These are phyloP conservation scores for Dichotomopilus funicola DNA, from an alignment of 2,329 filamentous ascomycete genomes.

Conservation along the genomic window DNA sequence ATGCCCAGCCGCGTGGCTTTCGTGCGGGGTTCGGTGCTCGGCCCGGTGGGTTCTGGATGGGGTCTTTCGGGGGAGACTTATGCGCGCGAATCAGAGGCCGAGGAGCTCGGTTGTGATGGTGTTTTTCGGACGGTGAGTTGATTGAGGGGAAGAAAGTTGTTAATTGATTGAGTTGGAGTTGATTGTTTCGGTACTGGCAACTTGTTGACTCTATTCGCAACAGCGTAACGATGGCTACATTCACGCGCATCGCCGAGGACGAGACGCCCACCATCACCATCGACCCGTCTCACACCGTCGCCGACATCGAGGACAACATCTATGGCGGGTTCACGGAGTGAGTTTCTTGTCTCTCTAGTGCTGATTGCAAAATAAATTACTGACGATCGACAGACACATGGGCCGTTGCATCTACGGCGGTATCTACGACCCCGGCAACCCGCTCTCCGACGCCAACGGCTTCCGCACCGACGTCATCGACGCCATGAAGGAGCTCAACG, in stretches of 20 bases:
- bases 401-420: slow-evolving; percentile 83
- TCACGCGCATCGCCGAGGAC: slow-evolving; percentile 58
- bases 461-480: slow-evolving; percentile 74
- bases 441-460: slow-evolving; percentile 65
- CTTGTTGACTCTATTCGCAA: too few relatives aligned
- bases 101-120: neutral
- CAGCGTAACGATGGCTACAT: slow-evolving; percentile 55
- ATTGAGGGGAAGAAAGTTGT: too few relatives aligned
- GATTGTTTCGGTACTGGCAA: too few relatives aligned
- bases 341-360: slow-evolving; percentile 25
- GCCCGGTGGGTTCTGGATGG: neutral
- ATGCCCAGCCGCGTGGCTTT: neutral
- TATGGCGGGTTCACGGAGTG: slow-evolving; percentile 83
- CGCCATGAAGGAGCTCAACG: slow-evolving; percentile 64
- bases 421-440: slow-evolving; percentile 71
- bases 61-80: neutral
- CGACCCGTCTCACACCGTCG: slow-evolving; percentile 57
- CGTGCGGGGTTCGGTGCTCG: neutral
- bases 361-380: neutral
- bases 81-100: slow-evolving; percentile 7
- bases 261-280: slow-evolving; percentile 59
- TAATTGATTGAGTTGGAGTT: too few relatives aligned
- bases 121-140: too few relatives aligned
- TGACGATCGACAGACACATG: slow-evolving; percentile 61
- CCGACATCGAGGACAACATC: slow-evolving; percentile 71